A percentile compares a stretch with the other conserved stretches of the same genome.
Evolutionary conservation across 2,329 filamentous ascomycete species (phyloP).

Genomic region (Magnaporthiopsis poae): DNA sequence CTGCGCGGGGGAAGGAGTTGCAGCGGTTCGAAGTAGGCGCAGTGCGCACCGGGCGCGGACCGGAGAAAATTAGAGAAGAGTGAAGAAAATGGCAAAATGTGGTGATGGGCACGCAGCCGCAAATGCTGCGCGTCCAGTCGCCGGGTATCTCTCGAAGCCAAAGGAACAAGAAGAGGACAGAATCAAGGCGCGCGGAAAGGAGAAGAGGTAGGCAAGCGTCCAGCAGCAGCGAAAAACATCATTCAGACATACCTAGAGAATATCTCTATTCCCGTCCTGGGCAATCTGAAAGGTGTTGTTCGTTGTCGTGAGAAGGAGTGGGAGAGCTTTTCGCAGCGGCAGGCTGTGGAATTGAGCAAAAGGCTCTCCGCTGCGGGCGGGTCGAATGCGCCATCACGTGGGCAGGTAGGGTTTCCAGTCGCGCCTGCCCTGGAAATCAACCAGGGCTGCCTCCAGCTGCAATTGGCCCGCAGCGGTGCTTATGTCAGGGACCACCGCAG

Average conservation of each 20-base stretch:
- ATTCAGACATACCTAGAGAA: constrained; percentile 19
- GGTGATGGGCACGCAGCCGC: not conserved
- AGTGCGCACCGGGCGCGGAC: not conserved
- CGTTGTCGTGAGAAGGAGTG: constrained; percentile 9
- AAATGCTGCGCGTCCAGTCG: not conserved
- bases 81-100: not conserved
- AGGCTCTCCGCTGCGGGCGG: not conserved
- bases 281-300: constrained; percentile 17
- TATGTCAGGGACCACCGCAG: not conserved
- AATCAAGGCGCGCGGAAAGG: constrained; percentile 5
- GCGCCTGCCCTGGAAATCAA: not conserved
- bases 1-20: not conserved
- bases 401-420: constrained; percentile 10
- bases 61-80: not conserved
- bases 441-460: not conserved
- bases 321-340: constrained; percentile 1
- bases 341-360: constrained; percentile 1
- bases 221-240: constrained; percentile 10
- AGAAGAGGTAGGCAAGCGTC: constrained; percentile 3
- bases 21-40: not conserved
- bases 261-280: constrained; percentile 18
- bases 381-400: constrained; percentile 11
- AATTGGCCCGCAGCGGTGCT: not conserved
- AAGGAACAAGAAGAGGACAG: not conserved
- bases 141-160: constrained; percentile 8